Evolutionary conservation across 1,284 basidiomycete species (phyloP).

Genomic region (Malassezia sp.): DNA sequence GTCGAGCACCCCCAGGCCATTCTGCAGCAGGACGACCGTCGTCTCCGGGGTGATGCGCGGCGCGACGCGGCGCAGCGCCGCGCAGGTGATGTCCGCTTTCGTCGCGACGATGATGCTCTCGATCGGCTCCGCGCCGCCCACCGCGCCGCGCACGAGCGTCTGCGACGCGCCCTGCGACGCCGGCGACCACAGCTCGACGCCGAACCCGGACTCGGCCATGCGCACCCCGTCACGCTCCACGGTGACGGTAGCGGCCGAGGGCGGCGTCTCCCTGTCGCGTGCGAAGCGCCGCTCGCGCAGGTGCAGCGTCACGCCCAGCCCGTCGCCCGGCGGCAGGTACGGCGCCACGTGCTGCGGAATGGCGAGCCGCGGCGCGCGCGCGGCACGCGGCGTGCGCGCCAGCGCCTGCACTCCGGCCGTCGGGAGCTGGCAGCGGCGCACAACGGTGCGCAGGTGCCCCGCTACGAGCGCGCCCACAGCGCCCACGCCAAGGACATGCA

Average conservation of each 20-base stretch:
- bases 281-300: conserved; percentile 20
- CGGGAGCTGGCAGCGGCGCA: too few species aligned
- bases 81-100: conserved; percentile 61
- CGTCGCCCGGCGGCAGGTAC: conserved; percentile 20
- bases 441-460: conserved; percentile 26
- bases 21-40: conserved; percentile 80
- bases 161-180: neutral
- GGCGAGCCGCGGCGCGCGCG: conserved; percentile 21
- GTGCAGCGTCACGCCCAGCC: conserved; percentile 27
- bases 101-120: conserved; percentile 63
- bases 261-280: conserved; percentile 12
- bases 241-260: conserved; percentile 9
- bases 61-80: conserved; percentile 56
- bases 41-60: conserved; percentile 59
- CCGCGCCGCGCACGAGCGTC: conserved; percentile 15
- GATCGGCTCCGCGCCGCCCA: conserved; percentile 26
- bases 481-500: conserved; percentile 43
- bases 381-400: conserved; percentile 9
- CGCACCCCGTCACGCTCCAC: conserved; percentile 28
- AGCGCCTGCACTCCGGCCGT: too few species aligned
- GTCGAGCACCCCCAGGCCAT: conserved; percentile 82
- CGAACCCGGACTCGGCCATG: conserved; percentile 23
- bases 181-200: conserved; percentile 22
- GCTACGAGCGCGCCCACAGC: conserved; percentile 40
- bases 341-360: conserved; percentile 22